Evolutionary conservation across 2,329 filamentous ascomycete genomes (phyloP), one percentile per base, ranked within the genome.

Genomic region (Talaromyces sp.): DNA sequence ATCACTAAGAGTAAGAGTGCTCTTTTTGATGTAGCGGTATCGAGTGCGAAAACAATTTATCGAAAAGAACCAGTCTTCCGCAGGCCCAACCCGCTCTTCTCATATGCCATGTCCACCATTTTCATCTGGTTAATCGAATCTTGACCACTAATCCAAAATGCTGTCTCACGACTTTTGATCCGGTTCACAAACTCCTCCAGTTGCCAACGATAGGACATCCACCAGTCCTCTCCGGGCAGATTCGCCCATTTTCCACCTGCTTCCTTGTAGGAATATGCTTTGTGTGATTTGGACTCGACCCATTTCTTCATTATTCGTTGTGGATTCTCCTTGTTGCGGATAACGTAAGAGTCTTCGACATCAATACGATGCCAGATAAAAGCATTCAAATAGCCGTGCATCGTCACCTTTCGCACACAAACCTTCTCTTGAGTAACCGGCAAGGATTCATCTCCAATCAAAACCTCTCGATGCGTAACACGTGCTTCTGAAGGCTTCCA

Each of bases 101-200:
- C 68, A 66, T 82, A 82, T 1, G 76, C 77, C 71, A 77, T 74
- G 64, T 82, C 80, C 19, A 82, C 7, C 52, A 59, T 77, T 65
- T 71, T 71, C 76, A 79, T 78, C 69, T 80, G 76, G 2, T 66
- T 66, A 26, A 82, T 71, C 27, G 73, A 78, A 62, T 81, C 79
- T 55, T 79, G 75, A 1, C 64, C 65, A 17, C 68, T 66, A 8
- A 82, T 68, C 77, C 80, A 81, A 2, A 72, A 60, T 0, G 70
- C 72, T 4, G 73, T 69, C 58, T 74, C 61, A 1, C 74, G 68
- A 0, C 76, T 77, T 52, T 73, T 75, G 53, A 82, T 64, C 32
- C 68, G 69, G 67, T 81, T 77, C 13, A 82, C 78, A 65, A 83
- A 83, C 61, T 77, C 71, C 67, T 82, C 79, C 31, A 83, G 71